Conservation (phyloP, 768 basidiomycete genomes). For the Cystobasidiopsis lactophilus region DNA sequence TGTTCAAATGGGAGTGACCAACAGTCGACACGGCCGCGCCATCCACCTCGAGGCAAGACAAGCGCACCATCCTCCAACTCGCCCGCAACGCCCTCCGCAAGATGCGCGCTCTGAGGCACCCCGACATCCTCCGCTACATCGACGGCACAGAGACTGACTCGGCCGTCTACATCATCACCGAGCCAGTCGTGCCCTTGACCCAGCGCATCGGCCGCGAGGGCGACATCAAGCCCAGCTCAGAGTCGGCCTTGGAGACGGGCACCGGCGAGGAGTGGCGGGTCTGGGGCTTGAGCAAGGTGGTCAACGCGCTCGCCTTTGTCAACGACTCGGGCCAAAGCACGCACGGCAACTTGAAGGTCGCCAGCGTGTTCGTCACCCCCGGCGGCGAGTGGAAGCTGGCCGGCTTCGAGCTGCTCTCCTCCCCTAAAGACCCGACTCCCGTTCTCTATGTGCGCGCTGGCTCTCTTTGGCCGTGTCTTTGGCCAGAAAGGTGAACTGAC, state of each 20-base stretch:
- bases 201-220: conserved; percentile 37
- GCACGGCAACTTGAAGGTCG: conserved; percentile 54
- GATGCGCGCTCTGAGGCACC: conserved; percentile 74
- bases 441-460: conserved; percentile 44
- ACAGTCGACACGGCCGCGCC: conserved; percentile 19
- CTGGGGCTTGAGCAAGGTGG: conserved; percentile 80
- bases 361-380: conserved; percentile 67
- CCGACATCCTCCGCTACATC: conserved; percentile 86
- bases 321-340: conserved; percentile 64
- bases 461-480: background rate
- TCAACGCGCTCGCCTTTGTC: conserved; percentile 70
- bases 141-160: conserved; percentile 78
- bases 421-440: conserved; percentile 49
- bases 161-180: conserved; percentile 77
- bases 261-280: conserved; percentile 69
- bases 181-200: conserved; percentile 60
- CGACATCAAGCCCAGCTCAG: conserved; percentile 24
- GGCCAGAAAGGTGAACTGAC: background rate
- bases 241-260: conserved; percentile 31
- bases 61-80: conserved; percentile 43
- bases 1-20: background rate
- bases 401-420: conserved; percentile 77
- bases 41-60: conserved; percentile 26
- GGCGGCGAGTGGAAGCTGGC: conserved; percentile 94
- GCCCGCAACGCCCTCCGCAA: conserved; percentile 80